Percentiles rank a stretch among this genome's conserved stretches.
Evolutionary conservation across 768 basidiomycete genomes (phyloP).

Genomic region (Suillus cothurnatus): DNA sequence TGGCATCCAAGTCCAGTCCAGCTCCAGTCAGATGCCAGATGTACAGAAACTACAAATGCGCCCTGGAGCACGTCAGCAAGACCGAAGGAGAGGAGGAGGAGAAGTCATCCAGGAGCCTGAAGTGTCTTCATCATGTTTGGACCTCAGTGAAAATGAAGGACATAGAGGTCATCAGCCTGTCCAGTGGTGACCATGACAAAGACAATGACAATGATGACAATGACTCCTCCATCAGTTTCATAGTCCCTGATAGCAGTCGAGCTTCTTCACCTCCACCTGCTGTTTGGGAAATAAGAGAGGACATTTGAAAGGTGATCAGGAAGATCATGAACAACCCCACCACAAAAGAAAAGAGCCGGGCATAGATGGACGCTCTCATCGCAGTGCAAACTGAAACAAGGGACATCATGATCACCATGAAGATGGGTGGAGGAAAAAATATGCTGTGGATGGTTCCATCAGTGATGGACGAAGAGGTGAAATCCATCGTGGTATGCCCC

Average conservation of each 20-base stretch:
- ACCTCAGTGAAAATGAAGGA: too few species aligned
- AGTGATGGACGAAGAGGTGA: neutral
- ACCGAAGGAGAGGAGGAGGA: neutral
- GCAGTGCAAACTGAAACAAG: too few species aligned
- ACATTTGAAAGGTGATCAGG: neutral
- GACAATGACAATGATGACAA: too few species aligned
- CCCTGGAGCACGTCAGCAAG: neutral
- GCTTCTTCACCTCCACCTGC: neutral
- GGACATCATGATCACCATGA: too few species aligned
- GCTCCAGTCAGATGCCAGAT: fast-evolving
- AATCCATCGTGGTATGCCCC: neutral
- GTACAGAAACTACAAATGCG: neutral
- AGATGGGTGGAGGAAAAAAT: too few species aligned
- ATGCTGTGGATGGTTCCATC: neutral
- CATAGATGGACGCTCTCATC: too few species aligned
- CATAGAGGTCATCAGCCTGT: too few species aligned
- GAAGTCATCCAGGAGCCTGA: neutral
- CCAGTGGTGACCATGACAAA: neutral
- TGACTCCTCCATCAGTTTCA: neutral
- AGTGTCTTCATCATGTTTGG: neutral
- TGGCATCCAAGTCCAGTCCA: neutral
- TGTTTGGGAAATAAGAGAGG: neutral
- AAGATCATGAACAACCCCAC: too few species aligned
- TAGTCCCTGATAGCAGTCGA: neutral
- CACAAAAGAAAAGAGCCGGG: too few species aligned